These are phyloP conservation scores for Sphagnum contortum DNA, from an alignment of 225 moss, liverwort and hornwort species.

Conservation along the genomic window DNA sequence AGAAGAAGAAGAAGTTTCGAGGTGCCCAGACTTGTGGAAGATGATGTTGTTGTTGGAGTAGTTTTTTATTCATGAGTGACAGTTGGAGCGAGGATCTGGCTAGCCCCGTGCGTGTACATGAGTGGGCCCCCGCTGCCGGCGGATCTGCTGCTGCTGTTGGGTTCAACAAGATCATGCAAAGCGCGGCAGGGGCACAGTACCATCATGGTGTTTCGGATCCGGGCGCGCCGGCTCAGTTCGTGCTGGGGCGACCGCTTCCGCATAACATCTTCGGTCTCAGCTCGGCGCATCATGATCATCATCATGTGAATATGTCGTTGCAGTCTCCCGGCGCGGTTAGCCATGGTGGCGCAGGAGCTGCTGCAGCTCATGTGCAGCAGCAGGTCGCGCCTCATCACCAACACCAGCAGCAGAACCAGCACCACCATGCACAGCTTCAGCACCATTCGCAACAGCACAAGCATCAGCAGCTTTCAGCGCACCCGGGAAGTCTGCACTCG, in stretches of 20 bases:
- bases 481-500: slow-evolving; percentile 37
- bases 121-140: too few relatives aligned
- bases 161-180: slow-evolving; percentile 46
- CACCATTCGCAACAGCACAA: slow-evolving; percentile 38
- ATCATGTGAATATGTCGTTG: slow-evolving; percentile 62
- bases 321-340: slow-evolving; percentile 29
- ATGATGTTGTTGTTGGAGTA: too few relatives aligned
- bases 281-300: too few relatives aligned
- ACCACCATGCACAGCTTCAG: slow-evolving; percentile 49
- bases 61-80: too few relatives aligned
- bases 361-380: too few relatives aligned
- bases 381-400: slow-evolving; percentile 21
- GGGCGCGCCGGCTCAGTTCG: slow-evolving; percentile 47
- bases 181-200: slow-evolving; percentile 19
- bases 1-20: too few relatives aligned
- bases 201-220: slow-evolving; percentile 70
- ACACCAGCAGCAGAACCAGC: slow-evolving; percentile 67
- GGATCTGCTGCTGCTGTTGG: too few relatives aligned
- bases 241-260: slow-evolving; percentile 68
- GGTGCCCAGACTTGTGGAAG: too few relatives aligned
- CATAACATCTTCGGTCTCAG: slow-evolving; percentile 73
- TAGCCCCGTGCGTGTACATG: too few relatives aligned
- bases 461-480: slow-evolving; percentile 35
- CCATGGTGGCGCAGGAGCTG: too few relatives aligned
- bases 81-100: too few relatives aligned